Conservation (phyloP, 176 grass and related monocot genomes). For the Leersia perrieri region DNA sequence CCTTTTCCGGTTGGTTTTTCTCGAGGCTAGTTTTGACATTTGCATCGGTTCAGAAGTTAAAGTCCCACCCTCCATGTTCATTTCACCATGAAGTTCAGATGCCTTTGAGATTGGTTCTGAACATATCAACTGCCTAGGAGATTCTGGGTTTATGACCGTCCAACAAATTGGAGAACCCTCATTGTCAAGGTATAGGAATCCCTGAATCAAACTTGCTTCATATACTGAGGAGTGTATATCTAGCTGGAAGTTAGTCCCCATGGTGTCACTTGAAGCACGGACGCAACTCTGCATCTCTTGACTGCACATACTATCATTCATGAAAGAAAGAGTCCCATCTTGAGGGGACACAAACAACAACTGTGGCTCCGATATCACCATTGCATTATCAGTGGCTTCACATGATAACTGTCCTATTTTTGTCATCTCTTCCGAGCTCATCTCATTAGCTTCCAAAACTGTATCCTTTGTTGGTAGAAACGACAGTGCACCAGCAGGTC, state of each 20-base stretch:
- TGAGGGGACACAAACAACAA: conserved; percentile 54
- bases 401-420: conserved; percentile 21
- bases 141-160: conserved; percentile 38
- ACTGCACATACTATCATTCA: conserved; percentile 22
- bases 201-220: conserved; percentile 69
- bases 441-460: conserved; percentile 17
- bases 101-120: conserved; percentile 15
- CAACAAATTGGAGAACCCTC: conserved; percentile 55
- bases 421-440: conserved; percentile 3
- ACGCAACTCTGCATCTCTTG: conserved; percentile 37
- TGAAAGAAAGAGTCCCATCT: conserved; percentile 53
- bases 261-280: conserved; percentile 31
- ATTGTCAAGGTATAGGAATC: conserved; percentile 60
- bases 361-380: conserved; percentile 43
- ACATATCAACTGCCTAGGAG: conserved; percentile 21
- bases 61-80: conserved; percentile 4
- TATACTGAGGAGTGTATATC: conserved; percentile 34
- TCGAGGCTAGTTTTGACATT: conserved; percentile 16
- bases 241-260: conserved; percentile 22
- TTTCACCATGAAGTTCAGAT: conserved; percentile 12
- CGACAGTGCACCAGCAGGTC: conserved; percentile 7
- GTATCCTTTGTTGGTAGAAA: conserved; percentile 9
- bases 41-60: conserved; percentile 35
- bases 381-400: conserved; percentile 3
- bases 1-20: conserved; percentile 45